Percentiles rank a stretch among this genome's conserved stretches.
Conservation (phyloP, 1,284 basidiomycete species). For the Melampsora larici-populina region DNA sequence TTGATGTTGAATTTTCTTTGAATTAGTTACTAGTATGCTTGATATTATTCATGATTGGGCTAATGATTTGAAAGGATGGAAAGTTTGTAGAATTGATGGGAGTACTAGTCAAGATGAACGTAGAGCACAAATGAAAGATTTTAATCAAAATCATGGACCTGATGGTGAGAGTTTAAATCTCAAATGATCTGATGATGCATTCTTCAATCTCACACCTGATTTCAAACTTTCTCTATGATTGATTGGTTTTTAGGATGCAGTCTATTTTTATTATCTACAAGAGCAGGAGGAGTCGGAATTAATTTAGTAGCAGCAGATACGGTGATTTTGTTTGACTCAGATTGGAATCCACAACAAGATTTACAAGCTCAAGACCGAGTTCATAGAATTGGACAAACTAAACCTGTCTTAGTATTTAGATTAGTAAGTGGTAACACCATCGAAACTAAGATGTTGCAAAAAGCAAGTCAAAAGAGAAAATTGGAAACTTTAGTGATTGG, state of each 20-base stretch:
- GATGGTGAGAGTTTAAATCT: constrained; percentile 53
- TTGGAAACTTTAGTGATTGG: constrained; percentile 91
- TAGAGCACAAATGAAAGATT: constrained; percentile 76
- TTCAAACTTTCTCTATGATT: background rate
- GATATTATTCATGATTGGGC: constrained; percentile 95
- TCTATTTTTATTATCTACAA: constrained; percentile 85
- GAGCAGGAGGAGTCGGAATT: constrained; percentile 80
- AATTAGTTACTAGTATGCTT: constrained; percentile 77
- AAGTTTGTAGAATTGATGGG: constrained; percentile 86
- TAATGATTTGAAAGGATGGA: constrained; percentile 71
- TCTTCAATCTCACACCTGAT: background rate
- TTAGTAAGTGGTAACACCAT: constrained; percentile 77
- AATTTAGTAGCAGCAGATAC: constrained; percentile 91
- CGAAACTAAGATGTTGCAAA: constrained; percentile 84
- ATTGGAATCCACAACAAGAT: constrained; percentile 96
- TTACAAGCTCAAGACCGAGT: constrained; percentile 89
- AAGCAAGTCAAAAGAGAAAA: constrained; percentile 79
- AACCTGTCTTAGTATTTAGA: constrained; percentile 64
- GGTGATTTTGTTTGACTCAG: constrained; percentile 90
- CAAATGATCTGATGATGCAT: background rate
- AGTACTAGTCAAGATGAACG: constrained; percentile 71
- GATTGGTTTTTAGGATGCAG: constrained; percentile 56
- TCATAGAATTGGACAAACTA: constrained; percentile 39
- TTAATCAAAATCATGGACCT: constrained; percentile 70
- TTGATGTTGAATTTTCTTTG: constrained; percentile 21